Conservation (phyloP, 345 rosid genomes). For the Populus davidiana region DNA sequence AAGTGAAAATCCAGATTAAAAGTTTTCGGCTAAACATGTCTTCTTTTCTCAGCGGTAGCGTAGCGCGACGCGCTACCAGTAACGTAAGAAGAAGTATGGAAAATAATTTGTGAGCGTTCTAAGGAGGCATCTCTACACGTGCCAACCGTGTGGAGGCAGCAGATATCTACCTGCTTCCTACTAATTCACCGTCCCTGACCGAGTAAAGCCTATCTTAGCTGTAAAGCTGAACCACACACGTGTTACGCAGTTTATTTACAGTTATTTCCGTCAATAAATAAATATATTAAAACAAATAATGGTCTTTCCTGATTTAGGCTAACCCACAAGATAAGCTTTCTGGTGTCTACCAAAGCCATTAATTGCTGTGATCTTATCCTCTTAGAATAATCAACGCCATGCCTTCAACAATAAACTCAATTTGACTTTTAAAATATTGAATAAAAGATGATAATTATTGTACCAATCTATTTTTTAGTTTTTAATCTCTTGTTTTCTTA, state of each 20-base stretch:
- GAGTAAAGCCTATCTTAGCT: slow-evolving; percentile 9
- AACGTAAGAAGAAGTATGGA: not conserved
- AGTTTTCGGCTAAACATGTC: no score
- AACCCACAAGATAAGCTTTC: no score
- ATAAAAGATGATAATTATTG: not conserved
- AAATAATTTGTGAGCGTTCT: not conserved
- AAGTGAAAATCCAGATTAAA: no score
- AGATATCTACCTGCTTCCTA: not conserved
- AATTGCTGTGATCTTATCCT: not conserved
- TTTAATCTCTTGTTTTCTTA: no score
- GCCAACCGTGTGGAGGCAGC: slow-evolving; percentile 3
- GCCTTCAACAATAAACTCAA: not conserved
- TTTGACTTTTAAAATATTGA: no score
- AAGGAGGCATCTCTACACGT: slow-evolving; percentile 10
- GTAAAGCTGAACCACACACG: not conserved
- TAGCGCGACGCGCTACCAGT: no score
- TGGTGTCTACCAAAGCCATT: no score
- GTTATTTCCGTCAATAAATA: not conserved
- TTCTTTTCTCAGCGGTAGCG: no score
- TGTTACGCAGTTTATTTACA: not conserved
- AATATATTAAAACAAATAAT: no score
- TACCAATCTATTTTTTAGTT: no score
- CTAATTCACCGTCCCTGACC: slow-evolving; percentile 10
- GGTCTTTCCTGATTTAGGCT: no score
- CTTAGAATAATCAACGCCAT: not conserved